These are phyloP conservation scores for Aspergillus puulaauensis DNA, from an alignment of 2,329 filamentous ascomycete genomes.

Conservation along the genomic window DNA sequence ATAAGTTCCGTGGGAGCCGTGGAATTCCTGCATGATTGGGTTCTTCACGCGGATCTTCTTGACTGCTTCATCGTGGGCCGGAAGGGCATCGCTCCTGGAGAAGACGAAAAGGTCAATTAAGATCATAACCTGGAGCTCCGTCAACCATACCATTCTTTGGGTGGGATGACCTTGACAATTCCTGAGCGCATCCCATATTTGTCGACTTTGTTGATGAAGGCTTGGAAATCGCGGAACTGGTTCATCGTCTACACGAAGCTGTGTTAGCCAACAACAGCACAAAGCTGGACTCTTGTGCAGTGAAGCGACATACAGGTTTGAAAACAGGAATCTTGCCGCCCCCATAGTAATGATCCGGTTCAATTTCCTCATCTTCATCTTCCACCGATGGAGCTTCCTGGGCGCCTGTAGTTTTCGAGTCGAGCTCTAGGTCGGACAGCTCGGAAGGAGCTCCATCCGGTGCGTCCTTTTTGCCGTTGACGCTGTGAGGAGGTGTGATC, in stretches of 20 bases:
- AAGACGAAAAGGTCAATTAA: neutral
- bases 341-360: slow-evolving; percentile 85
- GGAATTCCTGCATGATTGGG: slow-evolving; percentile 97
- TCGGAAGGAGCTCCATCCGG: slow-evolving; percentile 42
- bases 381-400: slow-evolving; percentile 41
- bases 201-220: slow-evolving; percentile 87
- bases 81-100: slow-evolving; percentile 66
- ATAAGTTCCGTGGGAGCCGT: slow-evolving; percentile 91
- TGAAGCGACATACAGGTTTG: slow-evolving; percentile 64
- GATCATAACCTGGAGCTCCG: neutral
- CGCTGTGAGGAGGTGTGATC: slow-evolving; percentile 45
- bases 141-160: slow-evolving; percentile 79
- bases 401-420: slow-evolving; percentile 27
- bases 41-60: slow-evolving; percentile 94
- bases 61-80: slow-evolving; percentile 76
- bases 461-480: slow-evolving; percentile 45
- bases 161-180: slow-evolving; percentile 93
- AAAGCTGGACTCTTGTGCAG: neutral
- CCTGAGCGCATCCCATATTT: slow-evolving; percentile 96
- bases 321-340: slow-evolving; percentile 85
- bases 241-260: slow-evolving; percentile 66
- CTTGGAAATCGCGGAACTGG: slow-evolving; percentile 91
- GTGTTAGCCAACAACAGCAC: slow-evolving; percentile 5
- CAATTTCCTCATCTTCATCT: slow-evolving; percentile 72
- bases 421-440: slow-evolving; percentile 43